Percentiles rank a stretch among this genome's conserved stretches.
phyloP scores from a whole-genome alignment of 306 rosid genomes.

The barrel medic (Medicago truncatula) region MtrunA17r5.0-ANR NC_053046.1:5228001-5228500 shows the following conservation, averaged over 20 bases:
- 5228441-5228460: neutral
- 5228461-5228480: neutral
- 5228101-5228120: conserved; percentile 54
- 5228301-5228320: conserved; percentile 60
- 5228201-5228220: conserved; percentile 67
- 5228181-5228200: conserved; percentile 60
- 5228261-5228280: conserved; percentile 56
- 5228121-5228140: conserved; percentile 49
- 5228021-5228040: conserved; percentile 46
- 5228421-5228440: neutral
- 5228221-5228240: conserved; percentile 41
- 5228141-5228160: conserved; percentile 47
- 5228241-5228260: conserved; percentile 52
- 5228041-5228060: conserved; percentile 72
- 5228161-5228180: conserved; percentile 51
- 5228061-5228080: conserved; percentile 53
- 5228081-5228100: conserved; percentile 63
- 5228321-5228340: conserved; percentile 27
- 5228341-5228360: neutral
- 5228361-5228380: neutral
- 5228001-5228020: conserved; percentile 46
- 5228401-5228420: conserved; percentile 13
- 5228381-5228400: conserved; percentile 23
- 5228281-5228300: conserved; percentile 79
- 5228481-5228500: conserved; percentile 13